These are phyloP conservation scores for Ambrosia trifida DNA, from an alignment of 129 eudicot species.

Conservation along the genomic window DNA sequence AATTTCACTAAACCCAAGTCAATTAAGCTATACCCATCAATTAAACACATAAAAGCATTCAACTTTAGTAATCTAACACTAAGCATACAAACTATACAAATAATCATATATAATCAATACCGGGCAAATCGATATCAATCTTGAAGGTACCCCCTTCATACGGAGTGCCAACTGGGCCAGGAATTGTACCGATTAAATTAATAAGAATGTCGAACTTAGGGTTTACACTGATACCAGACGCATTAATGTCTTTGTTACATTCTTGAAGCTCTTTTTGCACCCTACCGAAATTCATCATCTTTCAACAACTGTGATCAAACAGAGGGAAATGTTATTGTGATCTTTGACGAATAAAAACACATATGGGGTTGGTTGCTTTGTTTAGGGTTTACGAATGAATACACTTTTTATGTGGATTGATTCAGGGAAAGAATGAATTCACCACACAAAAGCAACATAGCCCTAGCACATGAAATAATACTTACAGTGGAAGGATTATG, in stretches of 20 bases:
- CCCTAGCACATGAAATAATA: no score
- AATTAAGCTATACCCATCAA: slow-evolving; percentile 11
- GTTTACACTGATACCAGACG: slow-evolving; percentile 66
- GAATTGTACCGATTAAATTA: slow-evolving; percentile 68
- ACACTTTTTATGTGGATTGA: no score
- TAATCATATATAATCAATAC: slow-evolving; percentile 31
- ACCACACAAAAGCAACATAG: no score
- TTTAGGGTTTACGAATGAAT: no score
- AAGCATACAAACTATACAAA: slow-evolving; percentile 1
- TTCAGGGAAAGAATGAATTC: no score
- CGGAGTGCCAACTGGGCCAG: slow-evolving; percentile 84
- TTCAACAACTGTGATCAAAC: no score
- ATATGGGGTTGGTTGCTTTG: no score
- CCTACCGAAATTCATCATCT: slow-evolving; percentile 78
- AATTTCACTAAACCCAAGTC: not conserved
- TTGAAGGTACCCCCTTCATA: slow-evolving; percentile 87
- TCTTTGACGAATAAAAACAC: no score
- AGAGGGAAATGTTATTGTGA: no score
- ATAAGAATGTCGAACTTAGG: slow-evolving; percentile 61
- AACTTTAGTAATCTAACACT: not conserved
- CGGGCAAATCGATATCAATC: slow-evolving; percentile 85
- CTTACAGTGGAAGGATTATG: no score
- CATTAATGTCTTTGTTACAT: slow-evolving; percentile 63
- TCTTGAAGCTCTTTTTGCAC: slow-evolving; percentile 93
- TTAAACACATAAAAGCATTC: not conserved